A percentile compares a stretch with the other conserved stretches of the same genome.
Conservation (phyloP, 2,329 filamentous ascomycete species). For the Monosporascus sp. region DNA sequence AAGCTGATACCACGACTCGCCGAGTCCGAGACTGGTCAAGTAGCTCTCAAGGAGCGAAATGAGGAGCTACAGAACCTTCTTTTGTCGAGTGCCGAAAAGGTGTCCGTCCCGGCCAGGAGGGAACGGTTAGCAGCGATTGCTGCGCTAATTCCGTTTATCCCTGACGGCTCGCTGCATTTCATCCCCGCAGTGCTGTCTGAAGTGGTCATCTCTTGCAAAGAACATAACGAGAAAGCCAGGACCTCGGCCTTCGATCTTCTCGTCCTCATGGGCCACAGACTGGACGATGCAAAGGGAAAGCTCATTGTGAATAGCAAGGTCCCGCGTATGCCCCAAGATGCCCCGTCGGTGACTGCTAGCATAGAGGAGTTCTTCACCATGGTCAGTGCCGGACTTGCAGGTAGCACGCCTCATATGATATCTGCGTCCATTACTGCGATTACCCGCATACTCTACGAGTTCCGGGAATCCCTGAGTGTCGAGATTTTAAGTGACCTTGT, state of each 20-base stretch:
- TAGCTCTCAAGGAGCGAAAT: constrained; percentile 71
- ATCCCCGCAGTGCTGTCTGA: constrained; percentile 88
- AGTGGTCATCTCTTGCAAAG: constrained; percentile 93
- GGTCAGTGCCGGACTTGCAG: constrained; percentile 92
- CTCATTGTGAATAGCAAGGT: constrained; percentile 82
- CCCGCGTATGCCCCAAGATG: constrained; percentile 77
- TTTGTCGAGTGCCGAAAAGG: constrained; percentile 73
- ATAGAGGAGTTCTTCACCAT: constrained; percentile 98
- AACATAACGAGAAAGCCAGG: constrained; percentile 92
- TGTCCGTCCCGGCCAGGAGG: constrained; percentile 76
- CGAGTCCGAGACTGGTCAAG: constrained; percentile 69
- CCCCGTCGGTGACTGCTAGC: constrained; percentile 69
- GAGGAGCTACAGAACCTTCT: constrained; percentile 78
- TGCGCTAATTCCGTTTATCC: constrained; percentile 74
- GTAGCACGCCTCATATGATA: constrained; percentile 93
- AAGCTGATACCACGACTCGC: constrained; percentile 91
- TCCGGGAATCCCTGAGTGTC: constrained; percentile 63
- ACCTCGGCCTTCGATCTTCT: constrained; percentile 86
- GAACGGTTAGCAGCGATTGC: constrained; percentile 81
- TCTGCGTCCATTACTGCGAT: constrained; percentile 94
- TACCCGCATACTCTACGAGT: constrained; percentile 89
- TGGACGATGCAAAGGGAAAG: constrained; percentile 60
- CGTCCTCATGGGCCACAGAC: constrained; percentile 80
- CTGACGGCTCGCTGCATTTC: constrained; percentile 78
- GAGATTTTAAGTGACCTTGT: constrained; percentile 78